A percentile compares a stretch with the other conserved stretches of the same genome.
Evolutionary conservation across 768 basidiomycete genomes (phyloP).

Genomic region (Sporobolomyces roseus): DNA sequence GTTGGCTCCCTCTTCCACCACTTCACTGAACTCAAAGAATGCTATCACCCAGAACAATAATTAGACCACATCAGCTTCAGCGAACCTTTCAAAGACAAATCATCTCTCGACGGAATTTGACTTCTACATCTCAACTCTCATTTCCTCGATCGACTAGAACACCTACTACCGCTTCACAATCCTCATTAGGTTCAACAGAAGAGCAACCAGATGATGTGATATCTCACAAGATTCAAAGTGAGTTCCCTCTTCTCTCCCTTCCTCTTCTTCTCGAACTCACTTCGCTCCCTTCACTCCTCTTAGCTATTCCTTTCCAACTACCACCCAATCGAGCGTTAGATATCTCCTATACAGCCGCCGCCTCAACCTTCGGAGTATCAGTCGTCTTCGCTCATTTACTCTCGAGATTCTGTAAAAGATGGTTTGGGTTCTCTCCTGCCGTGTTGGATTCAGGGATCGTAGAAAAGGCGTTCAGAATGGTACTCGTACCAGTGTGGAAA

Average conservation of each 20-base stretch:
- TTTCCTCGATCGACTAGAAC: not conserved
- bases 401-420: slow-evolving; percentile 8
- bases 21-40: too few relatives aligned
- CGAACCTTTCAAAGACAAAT: too few relatives aligned
- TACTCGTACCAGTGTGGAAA: slow-evolving; percentile 34
- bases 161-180: not conserved
- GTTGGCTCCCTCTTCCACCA: too few relatives aligned
- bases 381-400: slow-evolving; percentile 22
- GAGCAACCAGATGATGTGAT: not conserved
- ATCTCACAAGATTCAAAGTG: slow-evolving; percentile 9
- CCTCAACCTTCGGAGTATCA: slow-evolving; percentile 22
- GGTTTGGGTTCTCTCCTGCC: slow-evolving; percentile 9
- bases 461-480: slow-evolving; percentile 10
- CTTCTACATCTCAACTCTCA: not conserved
- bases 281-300: not conserved
- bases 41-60: too few relatives aligned
- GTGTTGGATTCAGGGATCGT: slow-evolving; percentile 15
- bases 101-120: not conserved
- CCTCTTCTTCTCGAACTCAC: not conserved
- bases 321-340: not conserved
- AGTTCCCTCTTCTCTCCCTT: not conserved
- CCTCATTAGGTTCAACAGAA: not conserved
- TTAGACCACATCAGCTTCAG: too few relatives aligned
- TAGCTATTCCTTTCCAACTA: slow-evolving; percentile 30
- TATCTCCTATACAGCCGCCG: slow-evolving; percentile 14